Evolutionary conservation across 495 filamentous ascomycete species (phyloP), one percentile per base, ranked within the genome.

Genomic region (Penicillium arizonense): DNA sequence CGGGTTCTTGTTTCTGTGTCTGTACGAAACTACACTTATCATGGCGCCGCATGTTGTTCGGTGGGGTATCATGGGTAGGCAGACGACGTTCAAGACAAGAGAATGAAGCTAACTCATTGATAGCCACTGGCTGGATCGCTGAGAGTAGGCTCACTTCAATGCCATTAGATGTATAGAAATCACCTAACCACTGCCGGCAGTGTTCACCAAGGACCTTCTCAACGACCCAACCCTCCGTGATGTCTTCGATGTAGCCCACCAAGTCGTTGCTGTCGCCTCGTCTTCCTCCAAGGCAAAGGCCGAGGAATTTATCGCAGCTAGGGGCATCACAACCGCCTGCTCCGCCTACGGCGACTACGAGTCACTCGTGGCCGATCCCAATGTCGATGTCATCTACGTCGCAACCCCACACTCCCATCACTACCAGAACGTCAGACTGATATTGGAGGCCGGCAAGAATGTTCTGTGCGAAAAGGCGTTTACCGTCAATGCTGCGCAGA

Each of bases 331-430:
- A 9, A 67, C 67, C 32, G 69, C 79, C 18, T 86, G 88, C 45
- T 85, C 84, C 49, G 83, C 90, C 3, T 96, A 96, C 58, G 89
- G 85, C 35, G 86, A 83, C 49, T 97, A 96, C 74, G 72, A 80
- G 50, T 86, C 88, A 55, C 82, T 97, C 30, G 87, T 91, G 8
- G 76, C 78, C 18, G 87, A 96, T 63, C 77, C 84, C 13, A 77
- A 88, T 47, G 78, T 97, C 53, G 92, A 96, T 60, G 89, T 95
- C 45, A 75, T 97, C 70, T 97, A 96, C 67, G 84, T 97, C 45
- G 91, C 93, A 13, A 97, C 93, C 2, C 93, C 93, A 16, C 93
- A 96, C 74, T 93, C 88, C 28, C 93, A 96, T 70, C 93, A 97
- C 76, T 97, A 90, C 77, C 88, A 92, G 67, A 94, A 97, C 64